Evolutionary conservation across 805 yeast species (phyloP).

Genomic region (Jamesozyma jinghongensis): DNA sequence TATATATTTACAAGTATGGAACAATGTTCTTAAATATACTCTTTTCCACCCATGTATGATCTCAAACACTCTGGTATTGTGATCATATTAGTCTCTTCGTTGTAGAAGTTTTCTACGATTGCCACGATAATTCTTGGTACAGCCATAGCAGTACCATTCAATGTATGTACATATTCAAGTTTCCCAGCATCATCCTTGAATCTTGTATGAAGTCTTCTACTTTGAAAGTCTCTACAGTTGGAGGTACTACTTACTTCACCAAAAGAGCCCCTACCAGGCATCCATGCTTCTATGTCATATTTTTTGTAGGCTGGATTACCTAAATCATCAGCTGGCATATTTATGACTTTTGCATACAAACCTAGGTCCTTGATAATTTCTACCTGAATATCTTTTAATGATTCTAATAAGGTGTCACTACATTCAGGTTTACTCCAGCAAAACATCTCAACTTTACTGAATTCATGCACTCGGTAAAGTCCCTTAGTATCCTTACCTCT

Average conservation of each 20-base stretch:
- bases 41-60: slow-evolving; percentile 62
- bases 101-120: slow-evolving; percentile 76
- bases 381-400: slow-evolving; percentile 55
- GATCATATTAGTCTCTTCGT: slow-evolving; percentile 44
- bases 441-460: slow-evolving; percentile 88
- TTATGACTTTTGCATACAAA: slow-evolving; percentile 66
- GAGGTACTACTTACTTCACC: slow-evolving; percentile 91
- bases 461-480: slow-evolving; percentile 89
- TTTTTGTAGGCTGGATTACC: slow-evolving; percentile 92
- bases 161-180: slow-evolving; percentile 56
- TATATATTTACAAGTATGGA: no score
- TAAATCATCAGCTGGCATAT: slow-evolving; percentile 84
- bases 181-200: slow-evolving; percentile 34
- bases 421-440: slow-evolving; percentile 49
- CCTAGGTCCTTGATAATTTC: slow-evolving; percentile 60
- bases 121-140: slow-evolving; percentile 88
- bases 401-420: slow-evolving; percentile 47
- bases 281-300: slow-evolving; percentile 93
- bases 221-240: slow-evolving; percentile 85
- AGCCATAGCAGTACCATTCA: slow-evolving; percentile 95
- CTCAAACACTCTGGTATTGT: slow-evolving; percentile 59
- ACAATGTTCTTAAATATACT: slow-evolving; percentile 13
- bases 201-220: slow-evolving; percentile 70
- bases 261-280: slow-evolving; percentile 93
- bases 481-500: slow-evolving; percentile 91